Conservation (phyloP, 306 rosid species). For the Castanea sativa region DNA sequence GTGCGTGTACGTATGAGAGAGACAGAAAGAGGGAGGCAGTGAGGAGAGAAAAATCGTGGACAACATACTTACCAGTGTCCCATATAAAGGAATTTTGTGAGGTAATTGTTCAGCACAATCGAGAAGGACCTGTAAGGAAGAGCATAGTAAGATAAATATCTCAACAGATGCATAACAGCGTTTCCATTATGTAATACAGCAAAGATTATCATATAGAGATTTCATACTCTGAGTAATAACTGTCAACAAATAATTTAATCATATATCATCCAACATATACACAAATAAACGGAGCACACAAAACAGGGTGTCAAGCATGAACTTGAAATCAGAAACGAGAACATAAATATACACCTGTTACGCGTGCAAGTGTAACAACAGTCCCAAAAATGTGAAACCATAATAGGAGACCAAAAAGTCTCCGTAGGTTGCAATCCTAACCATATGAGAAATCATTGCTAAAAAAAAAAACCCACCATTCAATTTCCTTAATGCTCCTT, state of each 20-base stretch:
- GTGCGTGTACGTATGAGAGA: background rate
- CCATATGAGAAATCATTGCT: background rate
- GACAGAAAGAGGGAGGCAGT: background rate
- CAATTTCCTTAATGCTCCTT: background rate
- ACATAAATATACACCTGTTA: background rate
- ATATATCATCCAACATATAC: background rate
- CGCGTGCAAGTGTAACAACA: no score
- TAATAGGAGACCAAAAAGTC: background rate
- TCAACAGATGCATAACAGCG: slow-evolving; percentile 1
- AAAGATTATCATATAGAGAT: background rate
- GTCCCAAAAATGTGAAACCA: background rate
- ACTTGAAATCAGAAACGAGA: background rate
- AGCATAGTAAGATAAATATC: slow-evolving; percentile 21
- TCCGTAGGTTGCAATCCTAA: background rate
- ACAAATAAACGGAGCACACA: background rate
- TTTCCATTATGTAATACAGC: background rate
- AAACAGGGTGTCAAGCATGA: background rate
- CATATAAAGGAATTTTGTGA: slow-evolving; percentile 86
- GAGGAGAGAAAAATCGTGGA: background rate
- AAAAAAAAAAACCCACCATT: background rate
- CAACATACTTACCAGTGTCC: slow-evolving; percentile 66
- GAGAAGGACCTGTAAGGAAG: slow-evolving; percentile 64
- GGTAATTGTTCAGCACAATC: slow-evolving; percentile 84
- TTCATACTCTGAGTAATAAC: background rate
- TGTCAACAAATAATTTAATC: background rate